Evolutionary conservation across 768 basidiomycete species (phyloP).

Genomic region (Coprinellus micaceus): DNA sequence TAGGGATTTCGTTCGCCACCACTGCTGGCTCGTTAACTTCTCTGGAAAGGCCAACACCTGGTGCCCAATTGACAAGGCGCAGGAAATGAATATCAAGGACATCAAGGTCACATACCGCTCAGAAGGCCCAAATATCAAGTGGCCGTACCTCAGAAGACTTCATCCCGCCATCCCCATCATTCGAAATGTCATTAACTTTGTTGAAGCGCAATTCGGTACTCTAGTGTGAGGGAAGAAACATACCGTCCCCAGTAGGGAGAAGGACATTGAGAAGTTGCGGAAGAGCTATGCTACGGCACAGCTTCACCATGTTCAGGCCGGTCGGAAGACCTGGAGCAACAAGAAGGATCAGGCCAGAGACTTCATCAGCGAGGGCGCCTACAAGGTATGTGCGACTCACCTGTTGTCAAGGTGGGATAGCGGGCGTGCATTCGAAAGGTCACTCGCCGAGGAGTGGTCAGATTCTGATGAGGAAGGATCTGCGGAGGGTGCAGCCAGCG

Average conservation of each 20-base stretch:
- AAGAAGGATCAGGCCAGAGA: neutral
- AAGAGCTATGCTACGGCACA: neutral
- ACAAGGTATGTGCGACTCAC: neutral
- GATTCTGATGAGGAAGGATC: neutral
- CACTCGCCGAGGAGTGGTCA: neutral
- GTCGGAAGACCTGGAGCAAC: neutral
- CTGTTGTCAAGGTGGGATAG: neutral
- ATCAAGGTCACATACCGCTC: neutral
- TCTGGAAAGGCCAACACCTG: neutral
- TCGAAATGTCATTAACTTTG: conserved; percentile 16
- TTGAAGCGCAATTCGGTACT: conserved; percentile 27
- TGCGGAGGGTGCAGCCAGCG: neutral
- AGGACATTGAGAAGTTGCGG: neutral
- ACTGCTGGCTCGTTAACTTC: neutral
- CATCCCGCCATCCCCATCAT: conserved; percentile 31
- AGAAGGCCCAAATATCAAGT: neutral
- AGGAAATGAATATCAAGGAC: neutral
- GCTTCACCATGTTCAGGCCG: neutral
- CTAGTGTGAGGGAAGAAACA: conserved; percentile 23
- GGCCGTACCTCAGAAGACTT: conserved; percentile 6
- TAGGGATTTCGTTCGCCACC: conserved; percentile 20
- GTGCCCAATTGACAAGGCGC: neutral
- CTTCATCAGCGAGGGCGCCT: neutral
- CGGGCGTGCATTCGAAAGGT: neutral
- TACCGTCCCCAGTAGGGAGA: conserved; percentile 18